Evolutionary conservation across 345 rosid genomes (phyloP), one percentile per base, ranked within the genome.

Genomic region (Corchorus olitorius): DNA sequence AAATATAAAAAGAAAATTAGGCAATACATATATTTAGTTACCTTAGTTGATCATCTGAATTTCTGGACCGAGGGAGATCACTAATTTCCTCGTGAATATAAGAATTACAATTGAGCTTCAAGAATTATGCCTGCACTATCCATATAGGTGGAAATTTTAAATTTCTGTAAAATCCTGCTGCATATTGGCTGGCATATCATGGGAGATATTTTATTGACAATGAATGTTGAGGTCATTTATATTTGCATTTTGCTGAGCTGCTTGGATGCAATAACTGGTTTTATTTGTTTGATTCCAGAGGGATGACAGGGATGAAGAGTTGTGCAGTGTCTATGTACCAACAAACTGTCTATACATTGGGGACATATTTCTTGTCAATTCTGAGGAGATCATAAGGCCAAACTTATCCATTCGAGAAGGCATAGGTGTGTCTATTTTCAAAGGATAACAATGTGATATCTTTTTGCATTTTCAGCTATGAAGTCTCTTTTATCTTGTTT

Each of bases 371-470:
- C 87, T 93, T 71, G 92, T 93, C 77, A 93, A 88, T 81, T 88
- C 92, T 39, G 82, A 87, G 50, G 97, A 93, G 81, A 90, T 93
- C 78, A 90, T 93, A 72, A 87, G 98, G 75, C 97, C 94, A 68
- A 91, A 93, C 80, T 72, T 93, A 77, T 91, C 98, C 46, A 89
- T 93, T 81, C 91, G 97, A 70, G 97, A 93, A 85, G 98, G 94
- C 76, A 91, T 93, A 89, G 98, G 98, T 93, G 8, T 74, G 89
- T 77, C 76, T 65, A 16, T 73, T 53, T 53, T 50, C 64, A 33
- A n/a, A n/a, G 56, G 43, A 41, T 52, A 45, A 7, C 14, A n/a
- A 59, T 52, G 17, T 41, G 46, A 35, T 35, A 53, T 27, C 67
- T 58, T 78, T 49, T 69, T 46, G 43, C 5, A 59, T 45, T 59